Conservation (phyloP, 2,329 filamentous ascomycete species). For the Ambrosiella cleistominuta region DNA sequence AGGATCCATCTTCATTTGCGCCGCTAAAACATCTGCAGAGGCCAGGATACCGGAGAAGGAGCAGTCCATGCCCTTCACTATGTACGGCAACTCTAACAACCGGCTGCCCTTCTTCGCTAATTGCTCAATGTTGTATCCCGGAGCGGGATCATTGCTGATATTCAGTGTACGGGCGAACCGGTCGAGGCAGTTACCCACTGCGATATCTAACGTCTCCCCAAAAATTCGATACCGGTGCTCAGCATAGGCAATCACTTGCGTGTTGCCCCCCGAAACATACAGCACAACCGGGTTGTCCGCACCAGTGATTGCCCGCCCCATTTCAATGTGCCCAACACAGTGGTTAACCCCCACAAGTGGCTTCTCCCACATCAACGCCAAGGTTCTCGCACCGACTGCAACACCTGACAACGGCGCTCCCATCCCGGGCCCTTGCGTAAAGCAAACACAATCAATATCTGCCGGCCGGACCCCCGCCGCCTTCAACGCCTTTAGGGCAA, state of each 20-base stretch:
- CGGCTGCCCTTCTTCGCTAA: conserved; percentile 57
- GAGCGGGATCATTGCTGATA: conserved; percentile 90
- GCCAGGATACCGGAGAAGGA: conserved; percentile 87
- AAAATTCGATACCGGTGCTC: conserved; percentile 93
- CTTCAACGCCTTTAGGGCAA: conserved; percentile 64
- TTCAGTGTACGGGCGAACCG: conserved; percentile 79
- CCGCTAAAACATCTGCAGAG: conserved; percentile 62
- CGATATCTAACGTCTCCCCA: conserved; percentile 91
- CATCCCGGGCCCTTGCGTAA: conserved; percentile 92
- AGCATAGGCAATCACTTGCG: conserved; percentile 93
- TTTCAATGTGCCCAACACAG: conserved; percentile 96
- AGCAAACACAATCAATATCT: conserved; percentile 84
- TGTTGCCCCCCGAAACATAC: conserved; percentile 92
- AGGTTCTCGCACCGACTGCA: conserved; percentile 66
- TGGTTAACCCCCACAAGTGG: conserved; percentile 93
- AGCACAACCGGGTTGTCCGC: conserved; percentile 84
- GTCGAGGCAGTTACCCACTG: conserved; percentile 93
- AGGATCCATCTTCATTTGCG: conserved; percentile 38
- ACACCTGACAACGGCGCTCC: conserved; percentile 78
- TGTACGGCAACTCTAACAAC: conserved; percentile 78
- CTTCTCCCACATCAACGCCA: conserved; percentile 70
- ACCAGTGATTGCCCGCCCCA: conserved; percentile 85
- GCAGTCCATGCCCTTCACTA: conserved; percentile 97
- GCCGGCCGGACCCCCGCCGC: conserved; percentile 43
- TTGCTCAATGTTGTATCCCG: conserved; percentile 96